These are phyloP conservation scores for Orychophragmus violaceus DNA, from an alignment of 345 rosid genomes.

Conservation along the genomic window DNA sequence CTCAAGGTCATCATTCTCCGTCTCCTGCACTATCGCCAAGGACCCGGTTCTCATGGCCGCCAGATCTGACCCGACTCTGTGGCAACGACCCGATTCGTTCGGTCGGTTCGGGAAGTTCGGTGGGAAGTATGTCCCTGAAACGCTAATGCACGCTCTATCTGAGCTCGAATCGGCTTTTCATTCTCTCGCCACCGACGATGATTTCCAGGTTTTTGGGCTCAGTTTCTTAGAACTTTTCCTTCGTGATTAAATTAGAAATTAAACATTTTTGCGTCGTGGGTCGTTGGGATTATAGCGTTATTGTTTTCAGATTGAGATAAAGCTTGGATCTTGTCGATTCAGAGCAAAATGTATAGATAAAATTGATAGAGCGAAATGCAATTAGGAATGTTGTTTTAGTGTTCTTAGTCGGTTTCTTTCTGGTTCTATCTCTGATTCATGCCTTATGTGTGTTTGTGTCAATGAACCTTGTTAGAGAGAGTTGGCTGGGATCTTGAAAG, in stretches of 20 bases:
- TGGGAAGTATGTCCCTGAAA: conserved; percentile 86
- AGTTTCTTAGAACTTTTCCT: background rate
- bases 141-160: no score
- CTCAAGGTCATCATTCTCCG: conserved; percentile 18
- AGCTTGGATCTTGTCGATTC: background rate
- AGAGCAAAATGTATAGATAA: background rate
- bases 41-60: conserved; percentile 42
- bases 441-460: background rate
- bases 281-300: background rate
- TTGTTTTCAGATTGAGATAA: background rate
- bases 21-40: conserved; percentile 48
- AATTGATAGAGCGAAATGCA: background rate
- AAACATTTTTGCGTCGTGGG: background rate
- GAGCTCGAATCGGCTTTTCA: no score
- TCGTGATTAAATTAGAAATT: background rate
- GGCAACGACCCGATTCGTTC: conserved; percentile 69
- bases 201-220: conserved; percentile 54
- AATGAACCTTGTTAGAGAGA: conserved; percentile 48
- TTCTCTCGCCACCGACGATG: no score
- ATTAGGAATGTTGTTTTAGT: background rate
- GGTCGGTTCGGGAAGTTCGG: conserved; percentile 91
- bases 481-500: conserved; percentile 66
- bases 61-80: conserved; percentile 31
- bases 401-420: background rate
- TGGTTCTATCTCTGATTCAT: background rate